These are phyloP conservation scores for Toxoplasma gondii DNA, from an alignment of 169 alveolate genomes.

Conservation along the genomic window DNA sequence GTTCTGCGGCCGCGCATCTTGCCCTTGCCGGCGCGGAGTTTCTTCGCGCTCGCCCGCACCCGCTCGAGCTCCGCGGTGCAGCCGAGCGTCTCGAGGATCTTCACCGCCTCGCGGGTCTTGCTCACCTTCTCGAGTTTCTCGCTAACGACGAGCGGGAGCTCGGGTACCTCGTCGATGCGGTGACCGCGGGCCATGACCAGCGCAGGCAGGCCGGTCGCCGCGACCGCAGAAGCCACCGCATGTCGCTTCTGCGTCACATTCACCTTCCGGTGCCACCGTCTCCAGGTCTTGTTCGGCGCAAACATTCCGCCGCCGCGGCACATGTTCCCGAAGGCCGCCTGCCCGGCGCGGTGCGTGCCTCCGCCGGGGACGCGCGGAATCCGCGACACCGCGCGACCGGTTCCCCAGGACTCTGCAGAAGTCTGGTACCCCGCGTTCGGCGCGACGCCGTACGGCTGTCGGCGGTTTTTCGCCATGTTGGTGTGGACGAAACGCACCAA, in stretches of 20 bases:
- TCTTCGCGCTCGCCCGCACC: conserved; percentile 75
- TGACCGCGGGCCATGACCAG: conserved; percentile 99
- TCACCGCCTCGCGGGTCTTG: conserved; percentile 93
- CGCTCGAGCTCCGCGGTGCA: conserved; percentile 57
- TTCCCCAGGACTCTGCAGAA: conserved; percentile 97
- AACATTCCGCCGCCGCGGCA: conserved; percentile 99
- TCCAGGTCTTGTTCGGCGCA: conserved; percentile 97
- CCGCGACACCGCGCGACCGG: conserved; percentile 96
- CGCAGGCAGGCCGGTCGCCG: conserved; percentile 97
- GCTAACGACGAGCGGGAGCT: conserved; percentile 96
- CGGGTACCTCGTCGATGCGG: conserved; percentile 91
- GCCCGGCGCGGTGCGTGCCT: conserved; percentile 98
- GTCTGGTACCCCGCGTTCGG: conserved; percentile 91
- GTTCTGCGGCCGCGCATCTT: conserved; percentile 96
- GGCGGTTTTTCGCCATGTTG: conserved; percentile 93
- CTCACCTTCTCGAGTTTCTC: conserved; percentile 84
- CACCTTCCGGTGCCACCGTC: conserved; percentile 98
- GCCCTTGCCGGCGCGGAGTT: conserved; percentile 94
- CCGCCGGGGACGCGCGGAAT: conserved; percentile 99
- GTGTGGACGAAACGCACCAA: conserved; percentile 95
- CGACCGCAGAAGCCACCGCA: conserved; percentile 98
- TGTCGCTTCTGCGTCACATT: conserved; percentile 96
- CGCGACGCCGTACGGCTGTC: conserved; percentile 97
- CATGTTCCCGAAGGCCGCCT: conserved; percentile 99
- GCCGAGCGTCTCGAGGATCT: conserved; percentile 74